Evolutionary conservation across 768 basidiomycete genomes (phyloP).

Genomic region (Pisolithus tinctorius): DNA sequence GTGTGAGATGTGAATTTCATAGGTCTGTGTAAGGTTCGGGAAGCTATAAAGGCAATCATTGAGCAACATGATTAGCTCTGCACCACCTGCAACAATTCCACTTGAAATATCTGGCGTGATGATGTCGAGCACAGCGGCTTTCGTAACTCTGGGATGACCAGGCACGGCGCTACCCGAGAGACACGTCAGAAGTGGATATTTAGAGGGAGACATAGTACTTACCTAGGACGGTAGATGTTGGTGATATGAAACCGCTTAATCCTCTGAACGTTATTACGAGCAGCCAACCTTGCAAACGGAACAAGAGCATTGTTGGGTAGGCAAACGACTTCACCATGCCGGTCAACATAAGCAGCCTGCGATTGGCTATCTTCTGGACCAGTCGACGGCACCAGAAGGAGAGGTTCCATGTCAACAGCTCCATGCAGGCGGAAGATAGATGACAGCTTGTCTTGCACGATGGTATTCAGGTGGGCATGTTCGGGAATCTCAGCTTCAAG

Average conservation of each 20-base stretch:
- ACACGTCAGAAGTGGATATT: not conserved
- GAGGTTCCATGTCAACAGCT: slow-evolving; percentile 81
- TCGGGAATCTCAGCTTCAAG: slow-evolving; percentile 60
- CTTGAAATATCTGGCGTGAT: slow-evolving; percentile 64
- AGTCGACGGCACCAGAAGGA: slow-evolving; percentile 70
- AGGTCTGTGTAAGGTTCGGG: slow-evolving; percentile 58
- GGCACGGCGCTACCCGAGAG: slow-evolving; percentile 45
- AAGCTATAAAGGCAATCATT: slow-evolving; percentile 64
- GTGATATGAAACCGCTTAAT: slow-evolving; percentile 83
- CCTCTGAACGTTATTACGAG: slow-evolving; percentile 51
- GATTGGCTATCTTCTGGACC: slow-evolving; percentile 56
- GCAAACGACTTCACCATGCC: slow-evolving; percentile 70
- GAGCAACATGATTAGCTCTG: slow-evolving; percentile 66
- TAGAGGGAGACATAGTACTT: slow-evolving; percentile 9
- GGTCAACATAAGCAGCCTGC: slow-evolving; percentile 72
- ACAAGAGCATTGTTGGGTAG: slow-evolving; percentile 68
- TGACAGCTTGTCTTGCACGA: slow-evolving; percentile 70
- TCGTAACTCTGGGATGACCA: slow-evolving; percentile 67
- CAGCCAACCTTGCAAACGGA: slow-evolving; percentile 81
- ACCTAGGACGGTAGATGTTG: slow-evolving; percentile 68
- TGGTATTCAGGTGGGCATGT: slow-evolving; percentile 62
- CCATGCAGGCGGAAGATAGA: slow-evolving; percentile 85
- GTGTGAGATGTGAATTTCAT: slow-evolving; percentile 77
- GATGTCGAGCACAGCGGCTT: slow-evolving; percentile 79
- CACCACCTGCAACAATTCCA: slow-evolving; percentile 63